Base-by-base conservation (phyloP, 1,284 basidiomycete genomes). In the Waitea zeae region DNA sequence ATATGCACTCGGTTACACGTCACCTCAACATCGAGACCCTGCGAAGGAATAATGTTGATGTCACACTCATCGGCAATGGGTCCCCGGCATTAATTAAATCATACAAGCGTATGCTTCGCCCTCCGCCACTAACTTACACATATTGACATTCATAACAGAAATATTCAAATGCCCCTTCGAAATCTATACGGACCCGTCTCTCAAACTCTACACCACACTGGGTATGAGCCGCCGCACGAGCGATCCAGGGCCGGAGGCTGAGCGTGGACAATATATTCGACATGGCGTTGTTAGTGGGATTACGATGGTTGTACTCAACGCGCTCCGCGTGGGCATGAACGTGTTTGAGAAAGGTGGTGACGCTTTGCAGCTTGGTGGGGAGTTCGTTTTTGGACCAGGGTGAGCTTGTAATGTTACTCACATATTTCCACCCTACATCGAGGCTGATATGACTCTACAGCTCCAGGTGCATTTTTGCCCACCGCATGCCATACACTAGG, bases 371-470 rank as follows among this genome's bases (percentile, higher is more conserved):
- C 64, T 92, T 19, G 88, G 88, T 12, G 88, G 88, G 17, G 88
- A 92, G 56, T 90, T 92, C 48, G 67, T 92, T 17, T 65, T 93
- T 35, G 81, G 80, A 17, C 80, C 81, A 31, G 74, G 72, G 73
- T 77, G 38, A 47, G 67, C 49, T 20, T 14, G n/a, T n/a, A n/a
- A n/a, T n/a, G n/a, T 4, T 20, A 11, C 14, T n/a, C 36, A 19
- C 7, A 19, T 5, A 18, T 30, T 17, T 26, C 38, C 17, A 29
- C 24, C 12, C 22, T 31, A 17, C 38, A 20, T 35, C 20, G 35
- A 35, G 19, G 35, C 31, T 42, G 3, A 39, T 51, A n/a, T 38
- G 33, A 30, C 37, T 20, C 41, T 27, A 45, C 39, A 77, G 74
- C 5, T 47, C 70, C 44, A 58, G 51, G 2, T 79, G 71, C 44